Percentiles rank a stretch among this genome's conserved stretches.
phyloP scores from a whole-genome alignment of 352 stramenopile genomes.

The Pythium phragmitis region DNA sequence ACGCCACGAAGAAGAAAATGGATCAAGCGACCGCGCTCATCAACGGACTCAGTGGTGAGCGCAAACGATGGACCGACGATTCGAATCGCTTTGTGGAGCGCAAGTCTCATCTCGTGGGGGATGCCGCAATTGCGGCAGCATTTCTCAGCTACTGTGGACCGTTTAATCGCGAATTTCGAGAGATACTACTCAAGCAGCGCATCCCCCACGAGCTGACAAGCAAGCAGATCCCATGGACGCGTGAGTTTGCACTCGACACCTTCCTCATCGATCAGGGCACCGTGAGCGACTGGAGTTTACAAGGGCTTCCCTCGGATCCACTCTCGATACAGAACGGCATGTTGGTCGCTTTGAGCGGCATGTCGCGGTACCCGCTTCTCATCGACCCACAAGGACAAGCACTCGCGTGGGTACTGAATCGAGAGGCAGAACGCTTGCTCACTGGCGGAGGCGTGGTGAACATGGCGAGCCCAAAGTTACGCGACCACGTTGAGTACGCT shows the following conservation, averaged over 20 bases:
- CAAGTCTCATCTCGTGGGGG: constrained; percentile 81
- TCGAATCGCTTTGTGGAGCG: constrained; percentile 83
- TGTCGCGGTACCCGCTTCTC: constrained; percentile 75
- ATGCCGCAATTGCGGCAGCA: constrained; percentile 81
- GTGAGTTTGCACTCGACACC: constrained; percentile 51
- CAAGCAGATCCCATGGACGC: constrained; percentile 67
- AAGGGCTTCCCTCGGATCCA: constrained; percentile 83
- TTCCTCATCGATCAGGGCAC: constrained; percentile 81
- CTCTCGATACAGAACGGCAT: constrained; percentile 92
- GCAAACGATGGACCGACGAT: constrained; percentile 87
- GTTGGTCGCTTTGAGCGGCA: constrained; percentile 64
- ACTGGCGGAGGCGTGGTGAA: constrained; percentile 54
- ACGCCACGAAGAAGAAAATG: constrained; percentile 87
- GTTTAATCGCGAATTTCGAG: constrained; percentile 88
- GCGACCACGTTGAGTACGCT: constrained; percentile 84
- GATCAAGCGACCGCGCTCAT: constrained; percentile 89
- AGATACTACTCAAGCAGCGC: constrained; percentile 53
- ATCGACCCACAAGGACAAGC: constrained; percentile 92
- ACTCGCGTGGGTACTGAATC: constrained; percentile 78
- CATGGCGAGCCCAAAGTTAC: constrained; percentile 63
- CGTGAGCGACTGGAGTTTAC: constrained; percentile 87
- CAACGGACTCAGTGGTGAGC: constrained; percentile 80
- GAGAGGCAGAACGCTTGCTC: constrained; percentile 65
- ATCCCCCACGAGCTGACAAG: constrained; percentile 68
- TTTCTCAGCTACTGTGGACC: constrained; percentile 90